Base-by-base conservation (phyloP, 2,329 filamentous ascomycete genomes). In the Beauveria rudraprayagi region DNA sequence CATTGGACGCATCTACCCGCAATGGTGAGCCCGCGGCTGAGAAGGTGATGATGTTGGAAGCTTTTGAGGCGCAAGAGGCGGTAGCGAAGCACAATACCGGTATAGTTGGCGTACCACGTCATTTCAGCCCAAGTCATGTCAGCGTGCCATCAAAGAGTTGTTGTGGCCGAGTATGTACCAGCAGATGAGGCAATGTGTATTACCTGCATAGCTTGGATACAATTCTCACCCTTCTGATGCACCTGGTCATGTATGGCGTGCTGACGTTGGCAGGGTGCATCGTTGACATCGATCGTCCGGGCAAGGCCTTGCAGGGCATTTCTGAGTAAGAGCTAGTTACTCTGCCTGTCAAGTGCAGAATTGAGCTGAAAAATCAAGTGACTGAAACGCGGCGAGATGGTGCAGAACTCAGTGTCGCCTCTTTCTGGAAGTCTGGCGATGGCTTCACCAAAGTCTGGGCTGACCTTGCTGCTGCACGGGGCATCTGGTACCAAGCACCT, bases 181-280 rank as follows among this genome's bases (percentile, higher is more conserved):
- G 44, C 11, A 47, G 52, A 40, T 54, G 37, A 43, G 24, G 28
- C 50, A 52, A 22, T 11, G 37, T 34, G 50, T 53, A 37, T 37
- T 16, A 37, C 14, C 34, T 37, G 34, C 34, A 16, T 37, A 16
- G 34, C 11, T 37, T 16, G 1, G 14, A 16, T 16, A 37, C 34
- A 14, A 16, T 37, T 14, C 11, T 3, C 34, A 37, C 34, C 11
- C 11, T 16, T 37, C 34, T 37, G 34, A 37, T 14, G 34, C 34
- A 16, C 11, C 34, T 6, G 5, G 11, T 37, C 34, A 43, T 55
- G 40, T 56, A 28, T 8, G 34, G 22, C 46, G 48, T 51, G 56
- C 56, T 59, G 43, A 59, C 47, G 56, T 59, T 51, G 56, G 56
- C 56, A 22, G 26, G 17, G 6, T 24, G 56, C 37, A 59, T 52